Evolutionary conservation across 768 basidiomycete species (phyloP).

Genomic region (Calocybe indica): DNA sequence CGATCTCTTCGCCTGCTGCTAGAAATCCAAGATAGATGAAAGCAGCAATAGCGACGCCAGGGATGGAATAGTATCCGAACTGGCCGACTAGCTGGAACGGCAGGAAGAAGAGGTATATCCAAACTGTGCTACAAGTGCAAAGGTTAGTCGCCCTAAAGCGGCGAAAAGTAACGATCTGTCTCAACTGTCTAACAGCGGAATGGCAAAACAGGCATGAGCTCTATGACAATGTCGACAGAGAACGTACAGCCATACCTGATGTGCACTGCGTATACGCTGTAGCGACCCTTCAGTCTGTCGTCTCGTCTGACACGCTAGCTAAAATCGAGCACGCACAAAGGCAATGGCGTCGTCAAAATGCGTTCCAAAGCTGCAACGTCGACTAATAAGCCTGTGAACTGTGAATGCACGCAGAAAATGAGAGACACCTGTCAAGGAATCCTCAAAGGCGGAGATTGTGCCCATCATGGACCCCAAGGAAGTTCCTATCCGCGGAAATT

Average conservation of each 20-base stretch:
- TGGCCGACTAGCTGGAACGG: constrained; percentile 67
- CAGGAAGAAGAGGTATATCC: constrained; percentile 71
- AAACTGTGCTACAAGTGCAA: constrained; percentile 41
- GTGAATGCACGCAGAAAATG: not conserved
- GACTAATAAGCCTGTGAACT: not conserved
- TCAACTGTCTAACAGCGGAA: constrained; percentile 21
- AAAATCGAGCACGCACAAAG: constrained; percentile 42
- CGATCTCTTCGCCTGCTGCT: constrained; percentile 66
- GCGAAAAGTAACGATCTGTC: constrained; percentile 3
- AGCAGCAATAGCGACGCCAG: constrained; percentile 57
- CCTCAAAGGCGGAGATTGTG: constrained; percentile 46
- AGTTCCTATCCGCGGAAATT: constrained; percentile 26
- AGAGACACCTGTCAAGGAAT: constrained; percentile 38
- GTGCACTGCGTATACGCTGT: constrained; percentile 58
- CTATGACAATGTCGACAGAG: not conserved
- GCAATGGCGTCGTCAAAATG: constrained; percentile 59
- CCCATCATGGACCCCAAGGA: constrained; percentile 46
- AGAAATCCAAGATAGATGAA: constrained; percentile 77
- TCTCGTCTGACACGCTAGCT: not conserved
- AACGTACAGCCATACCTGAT: constrained; percentile 33
- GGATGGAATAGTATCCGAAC: constrained; percentile 61
- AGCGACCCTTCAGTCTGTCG: not conserved
- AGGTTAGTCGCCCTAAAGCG: not conserved
- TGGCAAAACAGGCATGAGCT: not conserved
- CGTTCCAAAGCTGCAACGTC: constrained; percentile 41